A percentile compares a stretch with the other conserved stretches of the same genome.
phyloP scores from a whole-genome alignment of 768 basidiomycete genomes.

The Naganishia onofrii region DNA sequence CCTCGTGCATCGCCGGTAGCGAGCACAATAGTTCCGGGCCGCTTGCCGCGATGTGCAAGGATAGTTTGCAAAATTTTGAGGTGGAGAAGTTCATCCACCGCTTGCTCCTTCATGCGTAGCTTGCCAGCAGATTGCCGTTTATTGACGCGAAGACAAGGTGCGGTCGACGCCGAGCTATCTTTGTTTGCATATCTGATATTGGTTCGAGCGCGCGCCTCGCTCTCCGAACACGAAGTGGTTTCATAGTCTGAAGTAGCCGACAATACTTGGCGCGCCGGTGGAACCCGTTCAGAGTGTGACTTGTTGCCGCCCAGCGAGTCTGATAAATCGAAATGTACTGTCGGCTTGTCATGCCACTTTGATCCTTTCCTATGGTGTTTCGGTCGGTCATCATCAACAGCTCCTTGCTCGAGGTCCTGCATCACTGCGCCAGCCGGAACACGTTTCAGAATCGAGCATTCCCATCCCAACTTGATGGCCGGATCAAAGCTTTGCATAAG shows the following conservation, averaged over 20 bases:
- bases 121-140: background rate
- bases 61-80: slow-evolving; percentile 86
- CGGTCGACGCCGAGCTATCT: background rate
- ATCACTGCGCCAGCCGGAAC: slow-evolving; percentile 36
- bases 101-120: slow-evolving; percentile 66
- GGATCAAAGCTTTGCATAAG: slow-evolving; percentile 45
- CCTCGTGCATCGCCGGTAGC: slow-evolving; percentile 92
- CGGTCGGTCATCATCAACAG: slow-evolving; percentile 33
- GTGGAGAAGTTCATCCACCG: slow-evolving; percentile 91
- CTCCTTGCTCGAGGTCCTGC: slow-evolving; percentile 40
- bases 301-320: background rate
- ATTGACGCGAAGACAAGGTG: background rate
- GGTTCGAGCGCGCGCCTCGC: slow-evolving; percentile 22
- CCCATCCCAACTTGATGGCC: slow-evolving; percentile 48
- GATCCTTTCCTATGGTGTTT: slow-evolving; percentile 22
- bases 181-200: background rate
- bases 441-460: slow-evolving; percentile 46
- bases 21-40: slow-evolving; percentile 67
- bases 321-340: background rate
- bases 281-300: background rate
- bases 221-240: slow-evolving; percentile 24
- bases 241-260: slow-evolving; percentile 12
- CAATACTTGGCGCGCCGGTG: background rate
- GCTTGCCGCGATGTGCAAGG: slow-evolving; percentile 58
- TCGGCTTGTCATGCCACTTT: background rate